Percentiles rank a stretch among this genome's conserved stretches.
Conservation (phyloP, 306 rosid genomes). For the Aeschynomene evenia region DNA sequence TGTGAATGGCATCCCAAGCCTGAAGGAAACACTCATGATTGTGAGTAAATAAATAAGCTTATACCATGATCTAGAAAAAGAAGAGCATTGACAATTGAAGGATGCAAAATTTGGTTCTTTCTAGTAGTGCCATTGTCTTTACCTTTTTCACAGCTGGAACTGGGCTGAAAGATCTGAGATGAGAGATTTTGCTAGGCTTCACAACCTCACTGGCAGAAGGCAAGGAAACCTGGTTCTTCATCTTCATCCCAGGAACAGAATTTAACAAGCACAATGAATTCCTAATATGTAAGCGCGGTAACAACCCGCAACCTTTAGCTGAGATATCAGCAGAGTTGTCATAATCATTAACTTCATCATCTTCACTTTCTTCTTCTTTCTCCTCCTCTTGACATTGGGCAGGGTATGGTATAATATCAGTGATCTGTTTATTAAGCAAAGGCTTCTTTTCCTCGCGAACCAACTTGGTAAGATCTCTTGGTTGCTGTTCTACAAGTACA, state of each 20-base stretch:
- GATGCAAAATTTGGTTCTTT: not conserved
- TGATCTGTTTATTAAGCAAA: constrained; percentile 28
- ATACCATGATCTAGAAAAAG: not conserved
- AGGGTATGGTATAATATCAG: constrained; percentile 47
- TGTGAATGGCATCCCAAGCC: constrained; percentile 57
- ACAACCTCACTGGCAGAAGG: constrained; percentile 36
- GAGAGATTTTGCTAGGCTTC: constrained; percentile 45
- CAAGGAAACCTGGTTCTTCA: constrained; percentile 38
- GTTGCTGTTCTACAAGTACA: constrained; percentile 54
- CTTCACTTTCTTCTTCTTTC: constrained; percentile 56
- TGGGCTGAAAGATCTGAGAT: constrained; percentile 54
- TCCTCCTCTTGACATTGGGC: constrained; percentile 46
- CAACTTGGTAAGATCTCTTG: constrained; percentile 51
- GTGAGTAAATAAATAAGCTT: constrained; percentile 2
- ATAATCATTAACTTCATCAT: constrained; percentile 29
- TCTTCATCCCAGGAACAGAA: constrained; percentile 63
- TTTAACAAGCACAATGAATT: constrained; percentile 65
- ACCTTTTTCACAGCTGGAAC: constrained; percentile 72
- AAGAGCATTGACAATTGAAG: not conserved
- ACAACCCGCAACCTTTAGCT: constrained; percentile 76
- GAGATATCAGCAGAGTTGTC: constrained; percentile 45
- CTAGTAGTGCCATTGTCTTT: not conserved
- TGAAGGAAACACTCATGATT: constrained; percentile 31
- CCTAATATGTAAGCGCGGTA: constrained; percentile 60
- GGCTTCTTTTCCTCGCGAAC: constrained; percentile 47